A percentile compares a stretch with the other conserved stretches of the same genome.
These are phyloP conservation scores for Tulasnella sp. DNA, from an alignment of 768 basidiomycete genomes.

Conservation along the genomic window DNA sequence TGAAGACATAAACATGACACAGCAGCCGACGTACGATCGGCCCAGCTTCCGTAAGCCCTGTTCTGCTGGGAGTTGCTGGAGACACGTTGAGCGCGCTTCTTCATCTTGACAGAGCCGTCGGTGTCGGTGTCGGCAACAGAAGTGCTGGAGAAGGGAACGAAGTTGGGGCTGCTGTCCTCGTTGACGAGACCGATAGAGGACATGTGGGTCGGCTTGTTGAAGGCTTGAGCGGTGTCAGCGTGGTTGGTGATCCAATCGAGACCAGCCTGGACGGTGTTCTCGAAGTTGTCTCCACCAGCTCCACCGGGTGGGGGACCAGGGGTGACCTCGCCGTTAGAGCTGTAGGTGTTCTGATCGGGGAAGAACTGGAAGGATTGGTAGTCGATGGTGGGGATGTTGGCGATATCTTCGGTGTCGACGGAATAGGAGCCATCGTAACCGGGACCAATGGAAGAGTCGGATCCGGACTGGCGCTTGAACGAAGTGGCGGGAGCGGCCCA, in stretches of 20 bases:
- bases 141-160: slow-evolving; percentile 61
- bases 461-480: slow-evolving; percentile 35
- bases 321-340: slow-evolving; percentile 37
- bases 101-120: not conserved
- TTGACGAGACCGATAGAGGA: slow-evolving; percentile 63
- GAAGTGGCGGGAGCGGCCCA: slow-evolving; percentile 48
- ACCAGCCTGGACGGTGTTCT: slow-evolving; percentile 51
- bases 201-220: slow-evolving; percentile 52
- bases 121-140: not conserved
- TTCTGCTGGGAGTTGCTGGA: slow-evolving; percentile 29
- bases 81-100: slow-evolving; percentile 29
- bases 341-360: slow-evolving; percentile 63
- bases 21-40: slow-evolving; percentile 45
- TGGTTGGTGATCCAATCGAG: slow-evolving; percentile 54
- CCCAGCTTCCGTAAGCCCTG: slow-evolving; percentile 52
- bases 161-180: slow-evolving; percentile 47
- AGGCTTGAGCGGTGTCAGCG: slow-evolving; percentile 41
- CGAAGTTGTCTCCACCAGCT: slow-evolving; percentile 46
- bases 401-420: slow-evolving; percentile 63
- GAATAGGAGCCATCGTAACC: slow-evolving; percentile 60
- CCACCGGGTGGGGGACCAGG: not conserved
- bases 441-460: slow-evolving; percentile 38
- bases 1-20: not conserved
- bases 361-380: slow-evolving; percentile 61
- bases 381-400: slow-evolving; percentile 52